Percentiles rank a stretch among this genome's conserved stretches.
Conservation (phyloP, 148 eudicot genomes). For the Heliosperma pusillum region DNA sequence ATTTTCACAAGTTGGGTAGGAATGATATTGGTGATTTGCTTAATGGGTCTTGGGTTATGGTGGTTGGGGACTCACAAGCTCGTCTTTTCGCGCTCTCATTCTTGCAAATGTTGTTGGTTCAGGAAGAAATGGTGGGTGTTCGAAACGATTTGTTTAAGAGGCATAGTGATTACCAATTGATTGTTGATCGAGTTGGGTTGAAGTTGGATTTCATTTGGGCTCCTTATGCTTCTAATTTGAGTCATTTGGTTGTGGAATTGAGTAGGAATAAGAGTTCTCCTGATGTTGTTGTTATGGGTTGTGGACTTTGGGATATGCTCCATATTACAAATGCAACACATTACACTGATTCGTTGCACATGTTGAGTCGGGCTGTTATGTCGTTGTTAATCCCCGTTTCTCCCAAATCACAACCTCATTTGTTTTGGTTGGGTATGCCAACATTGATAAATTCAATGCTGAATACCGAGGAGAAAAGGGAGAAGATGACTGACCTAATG, state of each 20-base stretch:
- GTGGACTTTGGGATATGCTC: conserved; percentile 93
- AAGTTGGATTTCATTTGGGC: conserved; percentile 90
- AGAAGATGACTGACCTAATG: conserved; percentile 53
- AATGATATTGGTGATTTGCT: conserved; percentile 63
- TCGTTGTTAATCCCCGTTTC: conserved; percentile 44
- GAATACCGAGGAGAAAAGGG: conserved; percentile 80
- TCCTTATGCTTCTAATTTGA: conserved; percentile 65
- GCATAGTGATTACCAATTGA: conserved; percentile 75
- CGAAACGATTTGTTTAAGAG: conserved; percentile 69
- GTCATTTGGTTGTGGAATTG: conserved; percentile 35
- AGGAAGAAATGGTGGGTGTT: conserved; percentile 47
- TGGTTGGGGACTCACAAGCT: conserved; percentile 84
- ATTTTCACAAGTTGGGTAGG: conserved; percentile 55
- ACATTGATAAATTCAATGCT: conserved; percentile 67
- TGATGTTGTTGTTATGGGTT: conserved; percentile 82
- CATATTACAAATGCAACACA: conserved; percentile 56
- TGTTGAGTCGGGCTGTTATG: conserved; percentile 41
- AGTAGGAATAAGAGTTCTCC: conserved; percentile 48
- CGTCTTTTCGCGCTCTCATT: conserved; percentile 57
- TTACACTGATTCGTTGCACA: conserved; percentile 41
- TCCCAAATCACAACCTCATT: conserved; percentile 52
- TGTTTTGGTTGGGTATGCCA: conserved; percentile 93
- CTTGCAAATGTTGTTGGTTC: conserved; percentile 50
- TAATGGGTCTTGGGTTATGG: conserved; percentile 81
- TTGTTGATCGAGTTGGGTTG: conserved; percentile 64